Conservation (phyloP, 2,329 filamentous ascomycete genomes). For the Venturia asperata region DNA sequence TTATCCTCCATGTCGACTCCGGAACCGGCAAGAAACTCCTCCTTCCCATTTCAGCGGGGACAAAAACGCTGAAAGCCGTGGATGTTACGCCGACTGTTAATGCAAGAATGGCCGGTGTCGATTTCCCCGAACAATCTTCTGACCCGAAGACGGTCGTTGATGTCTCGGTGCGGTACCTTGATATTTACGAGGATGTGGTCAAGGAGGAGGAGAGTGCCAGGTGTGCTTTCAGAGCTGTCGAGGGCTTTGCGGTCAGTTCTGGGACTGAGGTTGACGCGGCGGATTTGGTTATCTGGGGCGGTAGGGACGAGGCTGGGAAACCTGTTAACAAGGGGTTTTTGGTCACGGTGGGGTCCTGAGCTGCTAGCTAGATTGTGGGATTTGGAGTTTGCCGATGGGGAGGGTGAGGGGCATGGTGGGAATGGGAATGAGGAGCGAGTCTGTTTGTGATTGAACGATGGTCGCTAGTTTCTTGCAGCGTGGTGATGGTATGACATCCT, state of each 20-base stretch:
- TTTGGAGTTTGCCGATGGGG: not conserved
- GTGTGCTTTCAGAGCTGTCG: conserved; percentile 27
- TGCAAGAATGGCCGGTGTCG: not conserved
- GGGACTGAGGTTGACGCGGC: conserved; percentile 42
- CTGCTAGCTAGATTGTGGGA: not conserved
- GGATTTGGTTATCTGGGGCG: conserved; percentile 49
- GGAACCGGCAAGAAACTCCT: conserved; percentile 8
- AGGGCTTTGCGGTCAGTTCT: conserved; percentile 31
- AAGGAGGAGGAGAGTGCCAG: conserved; percentile 31
- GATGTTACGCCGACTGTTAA: conserved; percentile 5
- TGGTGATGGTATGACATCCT: not conserved
- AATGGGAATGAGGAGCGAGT: no score
- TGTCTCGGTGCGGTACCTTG: conserved; percentile 30
- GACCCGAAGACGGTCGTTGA: conserved; percentile 28
- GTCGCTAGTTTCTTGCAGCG: not conserved
- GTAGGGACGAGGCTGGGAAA: conserved; percentile 38
- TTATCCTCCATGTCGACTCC: not conserved
- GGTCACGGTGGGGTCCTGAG: conserved; percentile 34
- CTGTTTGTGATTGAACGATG: not conserved
- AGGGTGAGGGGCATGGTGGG: no score
- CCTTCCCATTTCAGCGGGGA: not conserved
- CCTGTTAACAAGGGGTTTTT: conserved; percentile 37
- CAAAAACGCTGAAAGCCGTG: conserved; percentile 11
- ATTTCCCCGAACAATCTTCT: not conserved
- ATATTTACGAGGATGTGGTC: conserved; percentile 24